A percentile compares a stretch with the other conserved stretches of the same genome.
Evolutionary conservation across 495 filamentous ascomycete genomes (phyloP).

Genomic region (Penicillium steckii): DNA sequence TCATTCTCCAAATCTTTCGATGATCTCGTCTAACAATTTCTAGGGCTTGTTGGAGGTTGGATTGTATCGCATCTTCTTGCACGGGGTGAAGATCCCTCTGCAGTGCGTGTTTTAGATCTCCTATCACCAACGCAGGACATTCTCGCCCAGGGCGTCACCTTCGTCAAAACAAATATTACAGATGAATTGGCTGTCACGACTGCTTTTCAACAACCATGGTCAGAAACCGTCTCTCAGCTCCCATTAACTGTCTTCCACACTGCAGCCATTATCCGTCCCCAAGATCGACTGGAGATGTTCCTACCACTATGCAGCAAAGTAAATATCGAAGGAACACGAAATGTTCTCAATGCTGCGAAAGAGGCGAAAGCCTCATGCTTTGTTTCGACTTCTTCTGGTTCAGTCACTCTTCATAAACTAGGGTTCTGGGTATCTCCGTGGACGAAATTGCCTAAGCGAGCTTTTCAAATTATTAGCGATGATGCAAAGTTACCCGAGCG

Average conservation of each 20-base stretch:
- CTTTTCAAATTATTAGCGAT: constrained; percentile 48
- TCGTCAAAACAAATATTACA: constrained; percentile 53
- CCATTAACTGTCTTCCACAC: constrained; percentile 60
- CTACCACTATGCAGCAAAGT: constrained; percentile 49
- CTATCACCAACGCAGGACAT: constrained; percentile 38
- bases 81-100: constrained; percentile 52
- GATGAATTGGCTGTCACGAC: constrained; percentile 41
- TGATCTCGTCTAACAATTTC: constrained; percentile 1
- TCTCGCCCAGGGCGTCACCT: constrained; percentile 40
- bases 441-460: constrained; percentile 34
- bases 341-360: constrained; percentile 49
- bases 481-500: constrained; percentile 41
- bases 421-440: constrained; percentile 52
- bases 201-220: constrained; percentile 53
- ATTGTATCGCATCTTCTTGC: constrained; percentile 53
- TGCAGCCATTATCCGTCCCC: constrained; percentile 49
- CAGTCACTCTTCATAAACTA: constrained; percentile 40
- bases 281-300: constrained; percentile 45
- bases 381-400: constrained; percentile 56
- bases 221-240: constrained; percentile 35
- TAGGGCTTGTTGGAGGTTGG: constrained; percentile 57
- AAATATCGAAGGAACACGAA: constrained; percentile 52
- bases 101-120: constrained; percentile 56
- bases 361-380: constrained; percentile 49
- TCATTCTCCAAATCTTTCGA: too few species aligned